These are phyloP conservation scores for Collybiopsis luxurians DNA, from an alignment of 768 basidiomycete genomes.

Conservation along the genomic window DNA sequence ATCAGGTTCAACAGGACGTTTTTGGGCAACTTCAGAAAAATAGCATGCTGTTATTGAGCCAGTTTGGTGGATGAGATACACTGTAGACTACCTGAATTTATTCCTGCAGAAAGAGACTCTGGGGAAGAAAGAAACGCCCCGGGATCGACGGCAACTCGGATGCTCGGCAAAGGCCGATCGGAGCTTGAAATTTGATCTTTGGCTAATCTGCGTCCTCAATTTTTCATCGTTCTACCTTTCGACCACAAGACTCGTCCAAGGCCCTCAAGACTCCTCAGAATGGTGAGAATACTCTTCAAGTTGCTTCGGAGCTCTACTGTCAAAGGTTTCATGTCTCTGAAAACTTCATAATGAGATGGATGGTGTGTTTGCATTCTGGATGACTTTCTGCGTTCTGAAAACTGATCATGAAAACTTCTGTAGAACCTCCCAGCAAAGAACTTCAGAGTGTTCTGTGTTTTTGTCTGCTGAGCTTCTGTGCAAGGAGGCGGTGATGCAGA, in stretches of 20 bases:
- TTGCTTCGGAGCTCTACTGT: slow-evolving; percentile 38
- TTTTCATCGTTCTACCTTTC: neutral
- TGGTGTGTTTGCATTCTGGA: slow-evolving; percentile 45
- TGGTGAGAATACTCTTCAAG: slow-evolving; percentile 44
- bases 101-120: no score
- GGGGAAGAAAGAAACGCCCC: no score
- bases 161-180: neutral
- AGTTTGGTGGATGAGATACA: no score
- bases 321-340: slow-evolving; percentile 32
- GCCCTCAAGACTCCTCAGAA: slow-evolving; percentile 26
- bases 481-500: neutral
- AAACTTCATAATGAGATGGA: slow-evolving; percentile 38
- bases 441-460: slow-evolving; percentile 11
- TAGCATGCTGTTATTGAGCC: no score
- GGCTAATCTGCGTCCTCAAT: neutral
- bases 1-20: no score
- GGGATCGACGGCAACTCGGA: neutral
- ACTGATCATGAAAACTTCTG: slow-evolving; percentile 11
- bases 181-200: neutral
- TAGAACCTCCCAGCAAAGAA: slow-evolving; percentile 21
- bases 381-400: slow-evolving; percentile 21
- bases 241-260: neutral
- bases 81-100: no score
- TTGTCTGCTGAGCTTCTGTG: slow-evolving; percentile 34
- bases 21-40: no score